Conservation (phyloP, 495 filamentous ascomycete genomes). For the Pseudoneurospora amorphoporcata region DNA sequence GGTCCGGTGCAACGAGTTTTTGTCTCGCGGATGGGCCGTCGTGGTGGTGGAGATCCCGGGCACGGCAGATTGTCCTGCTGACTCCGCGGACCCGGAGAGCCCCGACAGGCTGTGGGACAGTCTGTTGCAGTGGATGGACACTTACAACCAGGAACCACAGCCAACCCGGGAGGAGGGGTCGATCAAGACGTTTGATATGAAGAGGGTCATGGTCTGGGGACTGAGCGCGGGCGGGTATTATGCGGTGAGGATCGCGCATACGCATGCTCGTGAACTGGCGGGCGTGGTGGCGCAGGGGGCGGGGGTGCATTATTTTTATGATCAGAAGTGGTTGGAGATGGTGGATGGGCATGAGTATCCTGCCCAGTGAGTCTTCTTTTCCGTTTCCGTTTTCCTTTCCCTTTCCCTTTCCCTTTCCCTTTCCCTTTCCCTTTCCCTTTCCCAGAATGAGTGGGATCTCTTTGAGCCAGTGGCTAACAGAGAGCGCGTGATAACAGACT, state of each 20-base stretch:
- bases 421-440: not conserved
- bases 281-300: conserved; percentile 64
- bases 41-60: conserved; percentile 69
- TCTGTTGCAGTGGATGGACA: conserved; percentile 55
- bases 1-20: conserved; percentile 56
- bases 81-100: conserved; percentile 35
- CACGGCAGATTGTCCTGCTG: conserved; percentile 67
- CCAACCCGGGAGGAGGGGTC: too few species aligned
- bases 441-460: not conserved
- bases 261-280: conserved; percentile 46
- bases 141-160: not conserved
- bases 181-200: conserved; percentile 45
- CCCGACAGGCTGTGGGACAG: conserved; percentile 52
- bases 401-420: too few species aligned
- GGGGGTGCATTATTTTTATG: conserved; percentile 59
- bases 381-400: too few species aligned
- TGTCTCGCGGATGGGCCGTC: conserved; percentile 47
- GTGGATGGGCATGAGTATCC: conserved; percentile 73
- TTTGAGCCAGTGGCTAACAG: not conserved
- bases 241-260: conserved; percentile 63
- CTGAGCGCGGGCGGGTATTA: conserved; percentile 70
- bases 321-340: conserved; percentile 50
- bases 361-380: conserved; percentile 52
- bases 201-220: conserved; percentile 57
- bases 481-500: conserved; percentile 29